phyloP scores from a whole-genome alignment of 805 yeast species.

The Wickerhamiella kazuoi region DNA sequence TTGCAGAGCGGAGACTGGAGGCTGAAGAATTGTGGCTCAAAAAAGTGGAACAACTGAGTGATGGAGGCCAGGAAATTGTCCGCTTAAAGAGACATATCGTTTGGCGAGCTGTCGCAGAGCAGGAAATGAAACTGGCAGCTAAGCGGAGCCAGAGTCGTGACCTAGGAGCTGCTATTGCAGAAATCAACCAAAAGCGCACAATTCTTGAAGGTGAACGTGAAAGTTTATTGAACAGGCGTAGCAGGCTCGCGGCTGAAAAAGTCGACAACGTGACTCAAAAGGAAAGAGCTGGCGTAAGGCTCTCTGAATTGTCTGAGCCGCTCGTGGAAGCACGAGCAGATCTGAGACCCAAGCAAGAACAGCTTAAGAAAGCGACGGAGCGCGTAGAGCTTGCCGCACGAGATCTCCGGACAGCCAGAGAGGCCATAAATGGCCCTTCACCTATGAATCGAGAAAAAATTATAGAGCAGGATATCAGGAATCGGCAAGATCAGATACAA shows the following conservation, averaged over 20 bases:
- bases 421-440: no score
- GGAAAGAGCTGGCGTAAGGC: background rate
- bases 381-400: background rate
- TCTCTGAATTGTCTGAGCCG: background rate
- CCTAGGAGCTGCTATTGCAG: background rate
- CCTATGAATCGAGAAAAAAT: no score
- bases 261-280: no score
- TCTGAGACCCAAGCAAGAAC: background rate
- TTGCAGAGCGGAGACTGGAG: background rate
- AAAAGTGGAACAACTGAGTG: slow-evolving; percentile 1
- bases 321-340: background rate
- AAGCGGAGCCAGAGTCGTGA: background rate
- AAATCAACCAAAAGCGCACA: background rate
- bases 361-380: background rate
- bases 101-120: slow-evolving; percentile 9
- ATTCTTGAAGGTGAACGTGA: background rate
- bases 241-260: background rate
- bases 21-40: background rate
- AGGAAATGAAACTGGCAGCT: background rate
- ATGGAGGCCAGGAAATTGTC: slow-evolving; percentile 2
- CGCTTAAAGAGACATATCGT: slow-evolving; percentile 2
- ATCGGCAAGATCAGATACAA: no score
- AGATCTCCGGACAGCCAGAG: background rate
- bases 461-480: no score
- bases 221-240: background rate